A percentile compares a stretch with the other conserved stretches of the same genome.
Evolutionary conservation across 495 filamentous ascomycete genomes (phyloP).

Genomic region (Talaromyces wortmannii): DNA sequence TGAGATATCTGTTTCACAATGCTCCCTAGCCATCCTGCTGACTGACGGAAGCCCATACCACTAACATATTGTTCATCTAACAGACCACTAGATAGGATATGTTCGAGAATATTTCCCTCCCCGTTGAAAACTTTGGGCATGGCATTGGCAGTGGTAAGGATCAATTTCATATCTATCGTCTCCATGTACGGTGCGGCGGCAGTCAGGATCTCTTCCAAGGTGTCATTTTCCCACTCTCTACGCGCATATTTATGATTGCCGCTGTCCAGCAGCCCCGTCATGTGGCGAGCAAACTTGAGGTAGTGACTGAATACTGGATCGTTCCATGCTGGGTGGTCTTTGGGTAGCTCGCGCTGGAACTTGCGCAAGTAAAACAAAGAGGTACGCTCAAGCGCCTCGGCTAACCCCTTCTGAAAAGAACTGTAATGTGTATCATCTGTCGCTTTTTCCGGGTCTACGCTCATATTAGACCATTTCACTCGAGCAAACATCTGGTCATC

Average conservation of each 20-base stretch:
- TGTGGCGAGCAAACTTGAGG: slow-evolving; percentile 7
- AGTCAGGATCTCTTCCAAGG: slow-evolving; percentile 12
- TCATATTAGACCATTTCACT: no score
- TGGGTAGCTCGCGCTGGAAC: slow-evolving; percentile 5
- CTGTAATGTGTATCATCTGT: no score
- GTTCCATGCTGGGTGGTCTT: slow-evolving; percentile 4
- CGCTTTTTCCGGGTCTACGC: no score
- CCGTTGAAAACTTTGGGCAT: slow-evolving; percentile 26
- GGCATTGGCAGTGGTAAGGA: slow-evolving; percentile 24
- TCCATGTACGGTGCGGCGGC: slow-evolving; percentile 1
- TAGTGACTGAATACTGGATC: not conserved
- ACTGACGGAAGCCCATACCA: not conserved
- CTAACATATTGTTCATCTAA: not conserved
- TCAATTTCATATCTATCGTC: slow-evolving; percentile 11
- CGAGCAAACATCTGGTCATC: no score
- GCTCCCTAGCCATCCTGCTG: not conserved
- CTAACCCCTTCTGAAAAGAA: slow-evolving; percentile 6
- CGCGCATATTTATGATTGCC: slow-evolving; percentile 7
- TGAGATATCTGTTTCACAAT: not conserved
- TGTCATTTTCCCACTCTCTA: slow-evolving; percentile 23
- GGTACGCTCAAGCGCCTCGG: slow-evolving; percentile 12
- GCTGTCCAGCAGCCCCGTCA: not conserved
- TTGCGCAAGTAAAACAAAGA: slow-evolving; percentile 17
- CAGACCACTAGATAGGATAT: slow-evolving; percentile 9
- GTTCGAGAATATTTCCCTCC: slow-evolving; percentile 30